A percentile compares a stretch with the other conserved stretches of the same genome.
Evolutionary conservation across 495 filamentous ascomycete species (phyloP).

Genomic region (Xylaria grammica): DNA sequence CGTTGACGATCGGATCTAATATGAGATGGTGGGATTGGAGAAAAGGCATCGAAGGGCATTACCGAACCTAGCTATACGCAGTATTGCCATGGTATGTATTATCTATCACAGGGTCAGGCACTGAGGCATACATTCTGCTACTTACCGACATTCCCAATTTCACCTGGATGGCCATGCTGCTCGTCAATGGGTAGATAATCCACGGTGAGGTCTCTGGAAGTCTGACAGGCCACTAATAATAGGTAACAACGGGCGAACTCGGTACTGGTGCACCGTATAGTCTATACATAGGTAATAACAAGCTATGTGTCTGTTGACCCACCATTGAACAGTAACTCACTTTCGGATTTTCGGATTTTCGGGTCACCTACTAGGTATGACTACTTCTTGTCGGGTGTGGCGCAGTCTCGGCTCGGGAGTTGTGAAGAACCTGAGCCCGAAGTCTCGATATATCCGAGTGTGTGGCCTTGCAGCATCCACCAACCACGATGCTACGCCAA

Average conservation of each 20-base stretch:
- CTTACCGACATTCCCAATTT: not conserved
- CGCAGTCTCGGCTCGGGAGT: not conserved
- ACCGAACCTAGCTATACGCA: too few relatives aligned
- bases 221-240: not conserved
- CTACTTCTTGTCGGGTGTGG: not conserved
- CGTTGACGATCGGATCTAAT: too few relatives aligned
- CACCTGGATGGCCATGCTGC: not conserved
- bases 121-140: too few relatives aligned
- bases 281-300: not conserved
- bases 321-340: not conserved
- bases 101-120: too few relatives aligned
- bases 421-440: conserved; percentile 23
- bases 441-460: conserved; percentile 57
- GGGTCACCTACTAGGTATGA: not conserved
- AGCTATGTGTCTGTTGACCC: not conserved
- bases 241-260: not conserved
- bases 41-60: too few relatives aligned
- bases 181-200: not conserved
- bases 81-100: too few relatives aligned
- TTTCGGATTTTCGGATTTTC: not conserved
- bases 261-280: not conserved
- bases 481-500: conserved; percentile 60
- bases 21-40: too few relatives aligned
- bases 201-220: not conserved
- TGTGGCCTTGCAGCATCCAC: conserved; percentile 66